These are phyloP conservation scores for Marchantia polymorpha DNA, from an alignment of 225 moss, liverwort and hornwort species.

Conservation along the genomic window DNA sequence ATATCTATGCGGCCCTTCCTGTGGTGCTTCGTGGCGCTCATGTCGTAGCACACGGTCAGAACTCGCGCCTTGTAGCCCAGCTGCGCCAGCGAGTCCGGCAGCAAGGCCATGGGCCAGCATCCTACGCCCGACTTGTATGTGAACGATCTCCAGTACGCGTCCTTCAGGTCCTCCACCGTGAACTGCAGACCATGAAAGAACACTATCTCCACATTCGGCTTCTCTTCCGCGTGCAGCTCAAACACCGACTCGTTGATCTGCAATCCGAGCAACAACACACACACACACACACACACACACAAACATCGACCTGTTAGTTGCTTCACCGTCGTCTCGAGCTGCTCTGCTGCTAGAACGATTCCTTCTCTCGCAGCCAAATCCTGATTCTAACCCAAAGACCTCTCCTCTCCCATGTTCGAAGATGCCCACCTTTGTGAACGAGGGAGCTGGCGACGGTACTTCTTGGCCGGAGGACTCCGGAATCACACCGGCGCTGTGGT, in stretches of 20 bases:
- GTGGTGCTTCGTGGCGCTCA: constrained; percentile 1
- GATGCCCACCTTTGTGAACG: constrained; percentile 8
- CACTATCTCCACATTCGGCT: constrained; percentile 34
- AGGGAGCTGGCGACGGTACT: constrained; percentile 15
- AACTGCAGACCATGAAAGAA: constrained; percentile 39
- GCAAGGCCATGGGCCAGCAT: constrained; percentile 34
- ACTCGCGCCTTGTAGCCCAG: constrained; percentile 23
- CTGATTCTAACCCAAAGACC: not conserved
- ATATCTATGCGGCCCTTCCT: constrained; percentile 27
- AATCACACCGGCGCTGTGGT: not conserved
- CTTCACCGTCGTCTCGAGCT: not conserved
- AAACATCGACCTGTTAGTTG: too few species aligned
- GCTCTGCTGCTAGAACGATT: not conserved
- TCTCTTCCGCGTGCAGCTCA: constrained; percentile 25
- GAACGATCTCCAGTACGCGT: constrained; percentile 38
- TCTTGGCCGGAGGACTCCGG: constrained; percentile 10
- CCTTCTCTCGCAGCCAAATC: not conserved
- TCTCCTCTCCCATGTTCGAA: not conserved
- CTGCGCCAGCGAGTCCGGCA: constrained; percentile 18
- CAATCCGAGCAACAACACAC: constrained; percentile 2
- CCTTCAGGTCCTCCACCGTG: constrained; percentile 27
- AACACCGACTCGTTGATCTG: constrained; percentile 33
- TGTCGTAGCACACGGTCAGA: constrained; percentile 33
- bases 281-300: too few species aligned
- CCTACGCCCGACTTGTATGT: constrained; percentile 14